Base-by-base conservation (phyloP, 805 yeast genomes). In the Candida schatavii region DNA sequence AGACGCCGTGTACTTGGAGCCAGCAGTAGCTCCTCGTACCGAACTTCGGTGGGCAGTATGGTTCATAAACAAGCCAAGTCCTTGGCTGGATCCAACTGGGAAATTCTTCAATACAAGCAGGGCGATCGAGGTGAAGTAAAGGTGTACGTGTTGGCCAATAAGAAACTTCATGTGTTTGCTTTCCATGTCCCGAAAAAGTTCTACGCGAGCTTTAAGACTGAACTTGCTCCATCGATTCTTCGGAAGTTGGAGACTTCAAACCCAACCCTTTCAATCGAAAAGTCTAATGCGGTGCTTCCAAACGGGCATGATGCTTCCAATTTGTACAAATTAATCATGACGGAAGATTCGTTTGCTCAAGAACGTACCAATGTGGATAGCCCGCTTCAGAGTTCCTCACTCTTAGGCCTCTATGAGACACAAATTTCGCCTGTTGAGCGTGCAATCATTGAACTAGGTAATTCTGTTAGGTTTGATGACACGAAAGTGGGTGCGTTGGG, bases 81-180 rank as follows among this genome's bases (percentile, higher is more conserved):
- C 31, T 81, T 84, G 52, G 85, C 88, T 7, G 83, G 83, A 5
- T 72, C 87, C 0, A 77, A 81, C 25, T 93, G 99, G 99, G 88
- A 89, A 47, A 72, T 93, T 28, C 61, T 93, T 27, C 89, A 88
- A 50, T 81, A 87, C 53, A 77, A 77, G 45, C 52, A 62, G 7
- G 81, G 82, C 32, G 66, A 59, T 39, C 84, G 88, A 0, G 98
- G 97, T n/a, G 83, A 78, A 39, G 68, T 91, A 23, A 82, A 80
- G 44, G 97, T 86, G 0, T 78, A 72, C 55, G 88, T 83, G 0
- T 56, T 76, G 47, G 80, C 89, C 29, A 80, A 81, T 49, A 83
- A 80, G 10, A 83, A 81, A 52, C 74, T 93, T 18, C 97, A 88
- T 56, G 71, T 80, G 3, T 74, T 91, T 40, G 75, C 74, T 25